Conservation (phyloP, 345 rosid genomes). For the Citrus sp. region DNA sequence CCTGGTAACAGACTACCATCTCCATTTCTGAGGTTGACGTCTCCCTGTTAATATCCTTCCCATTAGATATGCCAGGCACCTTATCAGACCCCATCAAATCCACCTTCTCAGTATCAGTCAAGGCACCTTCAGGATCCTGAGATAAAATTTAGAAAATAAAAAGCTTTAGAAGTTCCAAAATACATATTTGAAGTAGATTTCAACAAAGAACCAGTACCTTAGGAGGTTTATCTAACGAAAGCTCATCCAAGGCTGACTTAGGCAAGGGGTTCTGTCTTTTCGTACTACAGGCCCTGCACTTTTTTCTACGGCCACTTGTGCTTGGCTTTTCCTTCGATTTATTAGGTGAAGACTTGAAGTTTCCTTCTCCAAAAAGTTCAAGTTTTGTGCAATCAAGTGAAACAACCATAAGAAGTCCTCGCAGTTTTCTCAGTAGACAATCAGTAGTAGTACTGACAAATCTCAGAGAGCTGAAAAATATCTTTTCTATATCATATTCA, state of each 20-base stretch:
- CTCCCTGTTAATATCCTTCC: conserved; percentile 33
- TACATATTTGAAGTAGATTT: conserved; percentile 1
- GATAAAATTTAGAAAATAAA: conserved; percentile 15
- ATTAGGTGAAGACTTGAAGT: conserved; percentile 37
- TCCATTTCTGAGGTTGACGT: conserved; percentile 24
- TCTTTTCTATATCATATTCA: conserved; percentile 33
- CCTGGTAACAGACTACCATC: conserved; percentile 62
- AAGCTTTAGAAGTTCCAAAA: conserved; percentile 1
- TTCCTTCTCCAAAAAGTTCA: conserved; percentile 77
- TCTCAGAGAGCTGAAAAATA: conserved; percentile 67
- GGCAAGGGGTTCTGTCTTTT: conserved; percentile 42
- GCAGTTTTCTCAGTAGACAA: conserved; percentile 63
- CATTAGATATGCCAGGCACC: conserved; percentile 28
- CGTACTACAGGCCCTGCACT: conserved; percentile 42
- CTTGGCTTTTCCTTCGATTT: conserved; percentile 52
- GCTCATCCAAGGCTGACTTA: conserved; percentile 24
- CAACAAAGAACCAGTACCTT: conserved; percentile 45
- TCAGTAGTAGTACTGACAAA: conserved; percentile 62
- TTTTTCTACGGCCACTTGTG: conserved; percentile 49
- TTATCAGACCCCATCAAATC: conserved; percentile 36
- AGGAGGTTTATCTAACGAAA: conserved; percentile 22
- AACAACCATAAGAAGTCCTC: conserved; percentile 67
- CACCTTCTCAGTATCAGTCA: conserved; percentile 21
- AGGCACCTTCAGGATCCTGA: conserved; percentile 34
- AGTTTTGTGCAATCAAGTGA: conserved; percentile 69